phyloP scores from a whole-genome alignment of 2,329 filamentous ascomycete species.

The Colletotrichum spinosum region DNA sequence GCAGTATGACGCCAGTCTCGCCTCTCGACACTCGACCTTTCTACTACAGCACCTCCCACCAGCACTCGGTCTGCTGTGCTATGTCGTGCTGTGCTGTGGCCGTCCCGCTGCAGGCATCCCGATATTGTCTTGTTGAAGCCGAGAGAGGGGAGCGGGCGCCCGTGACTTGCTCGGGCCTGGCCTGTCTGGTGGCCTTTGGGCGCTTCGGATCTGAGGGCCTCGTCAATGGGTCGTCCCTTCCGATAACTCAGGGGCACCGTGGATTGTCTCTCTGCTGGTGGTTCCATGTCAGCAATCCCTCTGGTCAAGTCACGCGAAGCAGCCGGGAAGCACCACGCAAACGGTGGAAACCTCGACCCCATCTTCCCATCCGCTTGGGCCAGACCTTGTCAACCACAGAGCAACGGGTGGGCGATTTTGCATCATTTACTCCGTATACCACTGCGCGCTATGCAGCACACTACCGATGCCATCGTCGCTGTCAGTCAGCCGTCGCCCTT shows the following conservation, averaged over 20 bases:
- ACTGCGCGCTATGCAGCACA: neutral
- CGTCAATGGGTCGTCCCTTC: conserved; percentile 5
- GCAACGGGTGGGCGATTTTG: too few relatives aligned
- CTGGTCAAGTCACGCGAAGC: too few relatives aligned
- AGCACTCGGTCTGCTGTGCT: conserved; percentile 1
- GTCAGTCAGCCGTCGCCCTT: conserved; percentile 31
- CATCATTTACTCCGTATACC: too few relatives aligned
- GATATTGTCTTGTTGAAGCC: conserved; percentile 25
- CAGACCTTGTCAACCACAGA: too few relatives aligned
- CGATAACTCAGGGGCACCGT: conserved; percentile 1
- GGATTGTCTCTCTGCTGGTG: conserved; percentile 15
- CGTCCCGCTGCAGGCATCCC: conserved; percentile 21
- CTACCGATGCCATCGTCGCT: conserved; percentile 23
- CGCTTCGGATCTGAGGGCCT: conserved; percentile 20
- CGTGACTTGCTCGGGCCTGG: conserved; percentile 5
- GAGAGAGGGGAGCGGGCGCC: conserved; percentile 16
- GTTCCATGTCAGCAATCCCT: neutral
- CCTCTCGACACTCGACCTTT: neutral
- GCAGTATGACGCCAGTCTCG: conserved; percentile 30
- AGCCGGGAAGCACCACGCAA: too few relatives aligned
- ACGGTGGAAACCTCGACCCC: too few relatives aligned
- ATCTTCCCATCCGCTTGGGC: too few relatives aligned
- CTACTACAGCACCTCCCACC: conserved; percentile 8
- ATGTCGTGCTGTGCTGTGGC: neutral
- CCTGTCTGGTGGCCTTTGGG: neutral